Conservation (phyloP, 2,329 filamentous ascomycete genomes). For the Pseudocercospora fijiensis region DNA sequence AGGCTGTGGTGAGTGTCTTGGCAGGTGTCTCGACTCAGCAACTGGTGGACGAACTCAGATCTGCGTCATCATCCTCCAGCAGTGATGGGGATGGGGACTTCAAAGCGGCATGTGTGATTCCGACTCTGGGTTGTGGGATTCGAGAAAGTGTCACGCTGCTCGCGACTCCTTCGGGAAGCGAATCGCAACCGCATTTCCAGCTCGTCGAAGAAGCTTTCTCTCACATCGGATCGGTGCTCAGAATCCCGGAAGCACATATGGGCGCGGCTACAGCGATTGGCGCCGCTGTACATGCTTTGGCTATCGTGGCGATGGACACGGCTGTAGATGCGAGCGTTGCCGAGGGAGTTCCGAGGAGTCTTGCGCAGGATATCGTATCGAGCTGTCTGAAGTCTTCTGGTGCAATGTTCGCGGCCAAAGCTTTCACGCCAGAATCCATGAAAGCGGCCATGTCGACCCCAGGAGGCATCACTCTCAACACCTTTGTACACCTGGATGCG, state of each 20-base stretch:
- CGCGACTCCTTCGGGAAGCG: slow-evolving; percentile 14
- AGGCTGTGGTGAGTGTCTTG: slow-evolving; percentile 27
- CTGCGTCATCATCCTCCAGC: not conserved
- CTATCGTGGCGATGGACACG: slow-evolving; percentile 30
- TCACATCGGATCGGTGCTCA: slow-evolving; percentile 23
- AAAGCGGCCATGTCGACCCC: slow-evolving; percentile 33
- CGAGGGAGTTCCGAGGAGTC: slow-evolving; percentile 26
- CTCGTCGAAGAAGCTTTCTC: slow-evolving; percentile 17
- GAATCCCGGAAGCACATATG: slow-evolving; percentile 29
- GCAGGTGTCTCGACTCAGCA: slow-evolving; percentile 26
- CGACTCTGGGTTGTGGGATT: slow-evolving; percentile 25
- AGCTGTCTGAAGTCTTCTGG: slow-evolving; percentile 26
- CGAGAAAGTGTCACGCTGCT: slow-evolving; percentile 27
- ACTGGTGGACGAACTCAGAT: slow-evolving; percentile 14
- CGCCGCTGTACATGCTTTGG: slow-evolving; percentile 31
- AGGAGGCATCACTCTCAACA: slow-evolving; percentile 29
- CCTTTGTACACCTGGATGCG: slow-evolving; percentile 26
- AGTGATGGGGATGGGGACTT: slow-evolving; percentile 9
- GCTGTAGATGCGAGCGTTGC: slow-evolving; percentile 31
- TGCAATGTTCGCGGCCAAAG: slow-evolving; percentile 22
- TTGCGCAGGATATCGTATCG: slow-evolving; percentile 25
- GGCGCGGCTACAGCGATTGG: slow-evolving; percentile 29
- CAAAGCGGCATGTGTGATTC: slow-evolving; percentile 25
- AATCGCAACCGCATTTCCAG: slow-evolving; percentile 14
- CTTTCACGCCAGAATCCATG: slow-evolving; percentile 30